Base-by-base conservation (phyloP, 2,329 filamentous ascomycete genomes). In the Phyllosticta citriasiana region DNA sequence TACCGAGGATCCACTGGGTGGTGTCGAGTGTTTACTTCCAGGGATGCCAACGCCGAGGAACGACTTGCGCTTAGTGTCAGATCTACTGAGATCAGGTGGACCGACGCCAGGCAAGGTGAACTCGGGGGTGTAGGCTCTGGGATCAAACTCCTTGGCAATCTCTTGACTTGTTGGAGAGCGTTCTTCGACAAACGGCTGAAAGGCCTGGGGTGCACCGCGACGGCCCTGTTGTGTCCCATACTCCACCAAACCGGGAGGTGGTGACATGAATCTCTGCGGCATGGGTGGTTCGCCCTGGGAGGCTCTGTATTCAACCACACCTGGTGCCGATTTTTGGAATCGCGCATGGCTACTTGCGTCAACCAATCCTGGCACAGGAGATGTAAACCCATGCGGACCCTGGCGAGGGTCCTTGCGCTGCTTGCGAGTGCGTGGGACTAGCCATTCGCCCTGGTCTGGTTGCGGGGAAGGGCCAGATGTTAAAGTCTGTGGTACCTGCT, bases 31-130 rank as follows among this genome's bases (percentile, higher is more conserved):
- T 26, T 30, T 60, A 19, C 51, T 51, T 65, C 70, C 25, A 72
- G 60, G 16, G 61, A 65, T 64, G 80, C 82, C 64, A 84, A 79
- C n/a, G 83, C 67, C n/a, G 68, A 70, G 33, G 40, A 55, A 55
- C 7, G 58, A 60, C 12, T 50, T 60, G 14, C 58, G 55, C 53
- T 52, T 60, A n/a, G 40, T 52, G 53, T 8, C 58, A 53, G 26
- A 60, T 19, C 2, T 56, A 40, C 25, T 53, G 50, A 12, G 8
- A 10, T 60, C 57, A 14, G 66, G 71, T 14, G 74, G 73, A 4
- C 69, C 74, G 19, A 74, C 71, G 2, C 72, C 72, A 8, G 72
- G 67, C 14, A 73, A 64, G 8, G 75, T 71, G 62, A 72, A 75
- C 55, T 79, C 76, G n/a, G 69, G 71, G 12, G 71, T 70, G 19